phyloP scores from a whole-genome alignment of 257 asterid genomes.

The Scutellaria minor region DNA sequence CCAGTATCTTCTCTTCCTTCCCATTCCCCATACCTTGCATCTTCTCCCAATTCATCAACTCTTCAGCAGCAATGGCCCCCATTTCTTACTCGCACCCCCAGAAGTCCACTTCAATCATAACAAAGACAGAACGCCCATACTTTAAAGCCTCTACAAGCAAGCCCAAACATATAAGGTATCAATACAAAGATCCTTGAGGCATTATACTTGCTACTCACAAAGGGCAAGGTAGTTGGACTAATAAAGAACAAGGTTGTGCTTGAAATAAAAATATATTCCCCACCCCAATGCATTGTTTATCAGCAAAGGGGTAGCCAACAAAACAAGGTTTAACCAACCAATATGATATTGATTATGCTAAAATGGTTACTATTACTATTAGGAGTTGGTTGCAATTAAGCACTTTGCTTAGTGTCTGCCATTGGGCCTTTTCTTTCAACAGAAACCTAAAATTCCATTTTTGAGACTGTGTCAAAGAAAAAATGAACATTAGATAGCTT shows the following conservation, averaged over 20 bases:
- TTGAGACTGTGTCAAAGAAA: constrained; percentile 35
- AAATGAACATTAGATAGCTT: constrained; percentile 48
- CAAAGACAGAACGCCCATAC: constrained; percentile 32
- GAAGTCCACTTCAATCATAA: constrained; percentile 42
- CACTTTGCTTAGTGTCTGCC: constrained; percentile 58
- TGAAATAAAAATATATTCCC: constrained; percentile 34
- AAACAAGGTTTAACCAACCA: constrained; percentile 45
- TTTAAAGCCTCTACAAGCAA: constrained; percentile 11
- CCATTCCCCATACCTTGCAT: constrained; percentile 61
- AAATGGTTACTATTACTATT: constrained; percentile 32
- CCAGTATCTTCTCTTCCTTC: constrained; percentile 84
- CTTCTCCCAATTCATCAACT: constrained; percentile 79
- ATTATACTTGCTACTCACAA: constrained; percentile 29
- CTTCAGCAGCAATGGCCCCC: constrained; percentile 93
- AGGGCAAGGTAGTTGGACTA: constrained; percentile 34
- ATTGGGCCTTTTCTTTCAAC: constrained; percentile 45
- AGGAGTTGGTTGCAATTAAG: constrained; percentile 64
- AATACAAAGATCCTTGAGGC: constrained; percentile 20
- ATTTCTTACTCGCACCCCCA: constrained; percentile 45
- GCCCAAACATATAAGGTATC: constrained; percentile 30
- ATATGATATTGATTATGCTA: constrained; percentile 35
- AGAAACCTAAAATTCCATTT: constrained; percentile 40
- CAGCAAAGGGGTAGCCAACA: constrained; percentile 50
- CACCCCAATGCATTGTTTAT: constrained; percentile 40
- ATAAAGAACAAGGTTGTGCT: constrained; percentile 27